phyloP scores from a whole-genome alignment of 208 protist species.

The Trypanosoma vivax region DNA sequence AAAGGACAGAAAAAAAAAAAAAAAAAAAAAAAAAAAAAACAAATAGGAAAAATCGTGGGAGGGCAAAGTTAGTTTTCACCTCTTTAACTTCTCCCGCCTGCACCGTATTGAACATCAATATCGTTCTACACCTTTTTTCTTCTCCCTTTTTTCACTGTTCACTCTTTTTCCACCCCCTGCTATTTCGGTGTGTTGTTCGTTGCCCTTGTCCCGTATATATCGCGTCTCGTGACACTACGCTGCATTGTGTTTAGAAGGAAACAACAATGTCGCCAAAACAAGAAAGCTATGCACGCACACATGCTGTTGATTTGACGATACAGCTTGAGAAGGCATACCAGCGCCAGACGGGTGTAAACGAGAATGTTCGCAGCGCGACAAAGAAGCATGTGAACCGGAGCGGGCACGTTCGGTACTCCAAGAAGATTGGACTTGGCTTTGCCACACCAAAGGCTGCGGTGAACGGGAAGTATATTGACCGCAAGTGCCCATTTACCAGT shows the following conservation, averaged over 20 bases:
- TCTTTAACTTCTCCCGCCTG: no score
- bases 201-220: not conserved
- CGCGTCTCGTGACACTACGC: no score
- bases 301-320: conserved; percentile 78
- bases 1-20: no score
- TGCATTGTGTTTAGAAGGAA: not conserved
- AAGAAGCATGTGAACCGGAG: conserved; percentile 57
- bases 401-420: conserved; percentile 91
- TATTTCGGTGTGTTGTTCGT: not conserved
- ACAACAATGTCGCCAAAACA: conserved; percentile 9
- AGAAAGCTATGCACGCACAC: conserved; percentile 81
- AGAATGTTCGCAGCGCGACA: conserved; percentile 69
- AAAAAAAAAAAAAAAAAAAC: no score
- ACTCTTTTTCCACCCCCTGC: no score
- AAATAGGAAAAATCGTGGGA: no score
- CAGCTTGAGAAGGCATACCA: conserved; percentile 91
- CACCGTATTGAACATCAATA: no score
- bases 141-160: no score
- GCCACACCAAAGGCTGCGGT: conserved; percentile 97
- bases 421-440: conserved; percentile 99
- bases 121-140: no score
- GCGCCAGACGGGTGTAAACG: conserved; percentile 87
- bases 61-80: no score
- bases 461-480: conserved; percentile 99
- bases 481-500: conserved; percentile 99